Conservation (phyloP, 495 filamentous ascomycete genomes). For the Corynascus novoguineensis region DNA sequence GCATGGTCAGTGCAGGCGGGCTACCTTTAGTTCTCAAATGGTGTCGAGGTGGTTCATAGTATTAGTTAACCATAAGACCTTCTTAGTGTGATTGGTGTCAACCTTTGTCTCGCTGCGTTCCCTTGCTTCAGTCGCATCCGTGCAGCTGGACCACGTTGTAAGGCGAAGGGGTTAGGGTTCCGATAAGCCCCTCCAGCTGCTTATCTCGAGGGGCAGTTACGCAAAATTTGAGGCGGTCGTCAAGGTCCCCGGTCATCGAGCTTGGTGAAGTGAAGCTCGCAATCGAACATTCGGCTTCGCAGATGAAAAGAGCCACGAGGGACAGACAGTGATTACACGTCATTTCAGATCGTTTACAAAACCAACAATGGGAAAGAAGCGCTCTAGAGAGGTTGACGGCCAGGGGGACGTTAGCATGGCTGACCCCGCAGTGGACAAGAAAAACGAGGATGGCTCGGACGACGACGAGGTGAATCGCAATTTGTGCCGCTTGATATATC, state of each 20-base stretch:
- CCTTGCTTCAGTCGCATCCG: neutral
- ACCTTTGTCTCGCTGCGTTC: neutral
- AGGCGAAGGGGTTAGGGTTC: conserved; percentile 1
- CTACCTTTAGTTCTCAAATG: too few species aligned
- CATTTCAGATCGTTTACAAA: neutral
- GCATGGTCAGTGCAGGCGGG: neutral
- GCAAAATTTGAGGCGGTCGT: conserved; percentile 12
- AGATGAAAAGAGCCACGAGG: neutral
- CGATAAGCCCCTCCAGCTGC: conserved; percentile 4
- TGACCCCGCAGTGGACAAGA: conserved; percentile 11
- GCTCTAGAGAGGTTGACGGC: conserved; percentile 25
- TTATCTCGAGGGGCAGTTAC: conserved; percentile 13
- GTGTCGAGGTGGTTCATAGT: too few species aligned
- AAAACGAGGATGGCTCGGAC: conserved; percentile 9
- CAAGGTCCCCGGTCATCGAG: conserved; percentile 16
- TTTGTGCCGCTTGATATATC: neutral
- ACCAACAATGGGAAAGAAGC: conserved; percentile 18
- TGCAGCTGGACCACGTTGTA: too few species aligned
- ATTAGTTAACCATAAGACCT: too few species aligned
- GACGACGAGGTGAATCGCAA: conserved; percentile 13
- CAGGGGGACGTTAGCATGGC: conserved; percentile 17
- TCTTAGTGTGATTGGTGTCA: too few species aligned
- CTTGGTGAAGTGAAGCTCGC: neutral
- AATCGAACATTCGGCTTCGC: neutral
- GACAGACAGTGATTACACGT: neutral